These are phyloP conservation scores for Fusarium fracticaudum DNA, from an alignment of 2,329 filamentous ascomycete species.

Conservation along the genomic window DNA sequence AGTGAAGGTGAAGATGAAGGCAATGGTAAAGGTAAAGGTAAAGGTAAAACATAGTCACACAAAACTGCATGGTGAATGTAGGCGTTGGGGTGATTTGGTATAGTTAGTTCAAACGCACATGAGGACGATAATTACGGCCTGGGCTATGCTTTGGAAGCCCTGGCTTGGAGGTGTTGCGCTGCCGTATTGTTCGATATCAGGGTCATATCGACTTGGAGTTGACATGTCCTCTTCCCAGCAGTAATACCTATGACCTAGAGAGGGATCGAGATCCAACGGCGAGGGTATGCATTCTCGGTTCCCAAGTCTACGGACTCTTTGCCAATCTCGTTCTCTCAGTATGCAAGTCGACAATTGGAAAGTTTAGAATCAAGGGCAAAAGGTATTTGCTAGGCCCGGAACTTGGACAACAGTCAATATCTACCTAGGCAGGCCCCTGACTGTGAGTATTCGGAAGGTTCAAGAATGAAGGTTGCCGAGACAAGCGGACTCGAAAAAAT, in stretches of 20 bases:
- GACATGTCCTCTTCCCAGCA: neutral
- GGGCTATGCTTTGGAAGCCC: neutral
- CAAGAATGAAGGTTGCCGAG: neutral
- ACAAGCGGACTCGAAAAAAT: neutral
- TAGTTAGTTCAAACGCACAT: neutral
- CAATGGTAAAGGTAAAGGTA: neutral
- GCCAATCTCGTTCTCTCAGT: neutral
- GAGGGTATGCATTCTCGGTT: neutral
- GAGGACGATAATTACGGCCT: neutral
- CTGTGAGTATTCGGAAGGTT: neutral
- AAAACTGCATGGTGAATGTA: constrained; percentile 16
- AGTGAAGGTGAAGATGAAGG: constrained; percentile 16
- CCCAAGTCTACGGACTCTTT: neutral
- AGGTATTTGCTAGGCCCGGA: neutral
- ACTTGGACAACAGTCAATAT: neutral
- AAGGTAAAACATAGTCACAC: constrained; percentile 9
- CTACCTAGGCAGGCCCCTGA: neutral
- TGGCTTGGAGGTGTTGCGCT: neutral
- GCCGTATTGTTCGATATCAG: neutral
- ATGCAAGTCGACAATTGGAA: neutral
- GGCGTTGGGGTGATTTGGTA: constrained; percentile 22
- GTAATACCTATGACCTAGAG: neutral
- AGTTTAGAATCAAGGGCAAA: neutral
- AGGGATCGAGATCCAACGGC: neutral
- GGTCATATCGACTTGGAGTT: neutral